A percentile compares a stretch with the other conserved stretches of the same genome.
Conservation (phyloP, 352 stramenopile species). For the Phytophthora pinifolia region DNA sequence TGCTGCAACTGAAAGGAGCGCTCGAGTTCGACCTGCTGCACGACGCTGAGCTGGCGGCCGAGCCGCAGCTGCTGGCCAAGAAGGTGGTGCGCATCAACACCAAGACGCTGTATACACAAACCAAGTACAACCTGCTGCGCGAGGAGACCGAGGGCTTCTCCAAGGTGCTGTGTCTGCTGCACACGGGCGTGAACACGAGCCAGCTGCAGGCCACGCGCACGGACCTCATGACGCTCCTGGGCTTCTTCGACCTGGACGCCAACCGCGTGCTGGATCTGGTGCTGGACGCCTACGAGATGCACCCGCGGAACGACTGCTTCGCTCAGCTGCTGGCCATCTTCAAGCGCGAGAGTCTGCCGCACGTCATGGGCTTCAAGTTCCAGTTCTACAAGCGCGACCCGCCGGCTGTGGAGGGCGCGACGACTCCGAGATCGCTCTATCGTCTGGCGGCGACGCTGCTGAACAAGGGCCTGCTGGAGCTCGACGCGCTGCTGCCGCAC, state of each 20-base stretch:
- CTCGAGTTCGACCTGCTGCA: slow-evolving; percentile 82
- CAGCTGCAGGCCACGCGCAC: slow-evolving; percentile 71
- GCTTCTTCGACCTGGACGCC: slow-evolving; percentile 95
- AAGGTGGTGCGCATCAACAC: slow-evolving; percentile 87
- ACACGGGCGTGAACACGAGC: slow-evolving; percentile 63
- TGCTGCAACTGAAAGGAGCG: slow-evolving; percentile 53
- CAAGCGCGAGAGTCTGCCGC: slow-evolving; percentile 77
- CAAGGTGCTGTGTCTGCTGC: slow-evolving; percentile 89
- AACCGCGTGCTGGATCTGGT: slow-evolving; percentile 95
- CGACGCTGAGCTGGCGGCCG: slow-evolving; percentile 47
- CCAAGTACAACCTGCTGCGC: slow-evolving; percentile 96
- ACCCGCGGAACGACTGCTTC: slow-evolving; percentile 80
- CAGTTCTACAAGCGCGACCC: slow-evolving; percentile 81
- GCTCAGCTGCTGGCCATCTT: slow-evolving; percentile 69
- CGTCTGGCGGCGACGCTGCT: slow-evolving; percentile 88
- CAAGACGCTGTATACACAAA: slow-evolving; percentile 93
- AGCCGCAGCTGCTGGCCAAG: slow-evolving; percentile 57
- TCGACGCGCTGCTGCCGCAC: slow-evolving; percentile 81
- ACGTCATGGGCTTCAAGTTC: slow-evolving; percentile 95
- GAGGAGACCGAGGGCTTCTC: slow-evolving; percentile 97
- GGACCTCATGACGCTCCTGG: slow-evolving; percentile 77
- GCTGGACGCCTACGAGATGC: slow-evolving; percentile 92
- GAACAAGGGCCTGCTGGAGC: slow-evolving; percentile 70
- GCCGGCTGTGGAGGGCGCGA: slow-evolving; percentile 31
- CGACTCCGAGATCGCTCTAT: slow-evolving; percentile 77